These are phyloP conservation scores for Erodium texanum DNA, from an alignment of 441 rosid genomes.

Conservation along the genomic window DNA sequence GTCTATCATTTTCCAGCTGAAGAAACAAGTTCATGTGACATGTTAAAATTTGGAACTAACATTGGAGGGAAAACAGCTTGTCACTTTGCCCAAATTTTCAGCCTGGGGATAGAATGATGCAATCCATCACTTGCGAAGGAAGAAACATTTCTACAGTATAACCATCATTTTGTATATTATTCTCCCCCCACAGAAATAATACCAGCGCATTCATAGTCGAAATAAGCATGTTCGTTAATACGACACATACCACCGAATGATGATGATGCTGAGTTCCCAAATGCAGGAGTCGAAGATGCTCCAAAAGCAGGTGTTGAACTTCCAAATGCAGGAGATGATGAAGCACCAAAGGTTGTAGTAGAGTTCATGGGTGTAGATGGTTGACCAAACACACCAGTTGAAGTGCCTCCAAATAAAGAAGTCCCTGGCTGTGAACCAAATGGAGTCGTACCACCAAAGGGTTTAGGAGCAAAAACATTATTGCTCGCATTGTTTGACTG, in stretches of 20 bases:
- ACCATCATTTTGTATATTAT: background rate
- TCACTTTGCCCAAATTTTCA: background rate
- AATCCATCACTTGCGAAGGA: background rate
- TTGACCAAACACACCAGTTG: conserved; percentile 84
- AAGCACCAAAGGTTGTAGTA: conserved; percentile 57
- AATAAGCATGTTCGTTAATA: background rate
- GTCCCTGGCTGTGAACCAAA: conserved; percentile 74
- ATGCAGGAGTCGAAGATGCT: conserved; percentile 47
- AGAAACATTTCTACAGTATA: background rate
- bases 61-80: background rate
- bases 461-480: conserved; percentile 72
- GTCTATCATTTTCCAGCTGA: no score
- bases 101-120: background rate
- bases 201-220: background rate
- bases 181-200: background rate
- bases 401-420: conserved; percentile 75
- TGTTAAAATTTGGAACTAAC: background rate
- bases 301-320: conserved; percentile 59
- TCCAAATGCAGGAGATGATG: conserved; percentile 67
- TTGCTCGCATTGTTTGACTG: conserved; percentile 50
- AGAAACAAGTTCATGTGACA: background rate
- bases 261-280: conserved; percentile 43
- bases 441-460: conserved; percentile 59
- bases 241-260: conserved; percentile 58
- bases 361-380: conserved; percentile 66